phyloP scores from a whole-genome alignment of 176 grass and related monocot genomes.

The Oryza coarctata region DNA sequence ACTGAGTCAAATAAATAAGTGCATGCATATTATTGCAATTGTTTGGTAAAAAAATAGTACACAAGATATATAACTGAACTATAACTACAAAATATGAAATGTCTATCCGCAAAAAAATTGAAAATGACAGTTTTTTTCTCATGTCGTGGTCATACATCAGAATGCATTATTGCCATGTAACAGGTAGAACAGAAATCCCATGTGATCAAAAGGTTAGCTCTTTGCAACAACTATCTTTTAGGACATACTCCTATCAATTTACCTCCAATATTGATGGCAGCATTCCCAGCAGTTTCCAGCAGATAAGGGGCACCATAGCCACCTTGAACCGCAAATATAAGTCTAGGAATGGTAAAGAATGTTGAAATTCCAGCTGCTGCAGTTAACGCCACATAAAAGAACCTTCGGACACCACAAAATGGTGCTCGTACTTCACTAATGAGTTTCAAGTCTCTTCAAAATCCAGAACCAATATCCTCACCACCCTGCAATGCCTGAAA shows the following conservation, averaged over 20 bases:
- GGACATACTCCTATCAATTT: slow-evolving; percentile 49
- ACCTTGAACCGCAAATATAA: slow-evolving; percentile 78
- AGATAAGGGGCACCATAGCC: slow-evolving; percentile 88
- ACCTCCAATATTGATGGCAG: slow-evolving; percentile 91
- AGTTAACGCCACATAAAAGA: slow-evolving; percentile 92
- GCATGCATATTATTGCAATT: not conserved
- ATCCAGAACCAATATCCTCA: slow-evolving; percentile 87
- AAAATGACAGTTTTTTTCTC: not conserved
- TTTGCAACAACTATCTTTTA: slow-evolving; percentile 25
- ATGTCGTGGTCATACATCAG: not conserved
- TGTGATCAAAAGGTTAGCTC: not conserved
- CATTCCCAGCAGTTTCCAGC: slow-evolving; percentile 76
- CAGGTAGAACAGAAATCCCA: slow-evolving; percentile 1
- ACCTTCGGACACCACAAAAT: slow-evolving; percentile 92
- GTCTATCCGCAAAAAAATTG: not conserved
- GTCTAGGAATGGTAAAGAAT: slow-evolving; percentile 90
- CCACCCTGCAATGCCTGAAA: slow-evolving; percentile 80
- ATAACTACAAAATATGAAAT: not conserved
- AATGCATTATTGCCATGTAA: slow-evolving; percentile 12
- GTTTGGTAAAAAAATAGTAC: slow-evolving; percentile 5
- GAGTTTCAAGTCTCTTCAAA: slow-evolving; percentile 88
- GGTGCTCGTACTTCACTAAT: slow-evolving; percentile 99
- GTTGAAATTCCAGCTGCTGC: slow-evolving; percentile 88
- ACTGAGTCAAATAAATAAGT: not conserved
- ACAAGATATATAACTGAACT: not conserved